These are phyloP conservation scores for Sphaerosporella brunnea DNA, from an alignment of 495 filamentous ascomycete species.

Conservation along the genomic window DNA sequence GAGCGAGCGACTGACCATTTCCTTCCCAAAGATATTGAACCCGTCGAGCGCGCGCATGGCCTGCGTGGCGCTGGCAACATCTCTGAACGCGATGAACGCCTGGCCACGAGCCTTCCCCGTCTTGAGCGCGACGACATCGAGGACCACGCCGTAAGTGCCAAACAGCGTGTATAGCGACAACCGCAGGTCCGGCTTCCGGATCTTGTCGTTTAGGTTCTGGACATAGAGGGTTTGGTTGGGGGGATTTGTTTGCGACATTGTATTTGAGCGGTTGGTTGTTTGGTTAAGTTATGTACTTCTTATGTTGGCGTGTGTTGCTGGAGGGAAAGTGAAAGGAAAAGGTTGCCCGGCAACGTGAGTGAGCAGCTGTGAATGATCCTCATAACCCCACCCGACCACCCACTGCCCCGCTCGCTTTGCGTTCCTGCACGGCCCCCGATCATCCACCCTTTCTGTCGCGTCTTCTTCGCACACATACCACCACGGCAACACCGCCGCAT, in stretches of 20 bases:
- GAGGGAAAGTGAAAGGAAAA: too few relatives aligned
- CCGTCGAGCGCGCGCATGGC: conserved; percentile 78
- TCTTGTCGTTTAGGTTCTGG: conserved; percentile 64
- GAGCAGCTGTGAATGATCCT: too few relatives aligned
- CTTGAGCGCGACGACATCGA: conserved; percentile 84
- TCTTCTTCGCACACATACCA: too few relatives aligned
- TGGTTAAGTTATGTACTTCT: too few relatives aligned
- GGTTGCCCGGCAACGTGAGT: too few relatives aligned
- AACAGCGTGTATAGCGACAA: conserved; percentile 82
- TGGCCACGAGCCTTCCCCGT: conserved; percentile 85
- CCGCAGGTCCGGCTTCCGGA: conserved; percentile 67
- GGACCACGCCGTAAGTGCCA: conserved; percentile 76
- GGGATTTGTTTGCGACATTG: not conserved
- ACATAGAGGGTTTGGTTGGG: conserved; percentile 54
- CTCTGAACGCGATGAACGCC: conserved; percentile 79
- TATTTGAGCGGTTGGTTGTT: too few relatives aligned
- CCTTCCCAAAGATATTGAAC: conserved; percentile 68
- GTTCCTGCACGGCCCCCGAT: too few relatives aligned
- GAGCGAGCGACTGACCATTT: conserved; percentile 46
- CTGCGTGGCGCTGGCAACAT: conserved; percentile 70
- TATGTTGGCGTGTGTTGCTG: too few relatives aligned
- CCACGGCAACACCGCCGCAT: too few relatives aligned
- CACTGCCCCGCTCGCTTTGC: too few relatives aligned
- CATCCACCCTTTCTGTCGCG: too few relatives aligned
- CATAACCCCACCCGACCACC: too few relatives aligned